Evolutionary conservation across 768 basidiomycete genomes (phyloP).

Genomic region (Auricularia auricula-judae): DNA sequence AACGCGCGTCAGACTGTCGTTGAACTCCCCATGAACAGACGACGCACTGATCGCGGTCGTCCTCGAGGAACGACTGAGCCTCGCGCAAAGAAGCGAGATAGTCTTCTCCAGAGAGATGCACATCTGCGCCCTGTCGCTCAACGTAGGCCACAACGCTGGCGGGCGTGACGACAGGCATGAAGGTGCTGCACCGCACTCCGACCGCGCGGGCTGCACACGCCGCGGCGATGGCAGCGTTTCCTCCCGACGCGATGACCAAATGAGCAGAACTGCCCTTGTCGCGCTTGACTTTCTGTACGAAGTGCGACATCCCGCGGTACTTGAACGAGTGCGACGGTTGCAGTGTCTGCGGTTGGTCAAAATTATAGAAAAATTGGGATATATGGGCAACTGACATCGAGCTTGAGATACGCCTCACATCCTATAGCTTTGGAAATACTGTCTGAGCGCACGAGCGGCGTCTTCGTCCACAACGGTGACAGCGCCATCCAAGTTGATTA

Average conservation of each 20-base stretch:
- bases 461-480: slow-evolving; percentile 41
- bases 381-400: slow-evolving; percentile 41
- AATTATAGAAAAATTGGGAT: neutral
- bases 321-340: slow-evolving; percentile 73
- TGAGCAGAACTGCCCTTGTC: slow-evolving; percentile 44
- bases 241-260: slow-evolving; percentile 60
- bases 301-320: slow-evolving; percentile 56
- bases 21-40: neutral
- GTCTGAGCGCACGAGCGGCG: slow-evolving; percentile 52
- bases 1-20: slow-evolving; percentile 1
- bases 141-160: slow-evolving; percentile 21
- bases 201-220: slow-evolving; percentile 51
- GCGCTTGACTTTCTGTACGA: slow-evolving; percentile 40
- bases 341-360: slow-evolving; percentile 37
- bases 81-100: slow-evolving; percentile 47
- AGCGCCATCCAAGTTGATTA: too few species aligned
- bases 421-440: slow-evolving; percentile 43
- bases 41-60: slow-evolving; percentile 44
- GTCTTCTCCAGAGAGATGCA: slow-evolving; percentile 44
- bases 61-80: slow-evolving; percentile 35
- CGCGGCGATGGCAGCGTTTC: slow-evolving; percentile 71
- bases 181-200: slow-evolving; percentile 52
- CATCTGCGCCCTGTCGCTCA: slow-evolving; percentile 40
- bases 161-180: slow-evolving; percentile 40
- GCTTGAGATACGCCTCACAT: slow-evolving; percentile 53